A percentile compares a stretch with the other conserved stretches of the same genome.
These are phyloP conservation scores for Clavaria fumosa DNA, from an alignment of 768 basidiomycete genomes.

Conservation along the genomic window DNA sequence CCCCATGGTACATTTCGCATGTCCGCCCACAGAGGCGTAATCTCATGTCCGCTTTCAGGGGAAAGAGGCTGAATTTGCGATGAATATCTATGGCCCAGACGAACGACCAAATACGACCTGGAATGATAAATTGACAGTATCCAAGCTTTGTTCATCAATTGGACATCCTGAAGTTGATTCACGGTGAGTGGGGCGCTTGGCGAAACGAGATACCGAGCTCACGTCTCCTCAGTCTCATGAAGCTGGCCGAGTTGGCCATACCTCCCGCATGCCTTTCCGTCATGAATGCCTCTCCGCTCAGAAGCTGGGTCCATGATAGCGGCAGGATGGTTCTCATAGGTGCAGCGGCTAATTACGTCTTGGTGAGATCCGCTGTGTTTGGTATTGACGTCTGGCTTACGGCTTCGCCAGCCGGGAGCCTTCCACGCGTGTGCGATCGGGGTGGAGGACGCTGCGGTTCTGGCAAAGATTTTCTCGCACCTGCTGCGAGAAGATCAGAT, in stretches of 20 bases:
- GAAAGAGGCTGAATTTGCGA: conserved; percentile 16
- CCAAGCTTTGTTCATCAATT: no score
- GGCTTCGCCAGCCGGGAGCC: conserved; percentile 27
- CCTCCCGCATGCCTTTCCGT: conserved; percentile 24
- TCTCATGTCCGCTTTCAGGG: conserved; percentile 18
- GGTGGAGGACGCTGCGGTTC: conserved; percentile 47
- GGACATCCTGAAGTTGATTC: no score
- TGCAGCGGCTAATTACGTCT: conserved; percentile 19
- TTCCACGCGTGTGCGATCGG: conserved; percentile 34
- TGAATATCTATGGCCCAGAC: conserved; percentile 18
- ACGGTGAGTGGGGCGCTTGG: no score
- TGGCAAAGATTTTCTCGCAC: conserved; percentile 46
- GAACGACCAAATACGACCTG: conserved; percentile 18
- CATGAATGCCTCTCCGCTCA: conserved; percentile 24
- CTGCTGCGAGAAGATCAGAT: conserved; percentile 35
- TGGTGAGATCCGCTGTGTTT: background rate
- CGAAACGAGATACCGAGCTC: no score
- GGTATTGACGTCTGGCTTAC: background rate
- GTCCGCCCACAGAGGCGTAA: background rate
- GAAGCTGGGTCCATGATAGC: conserved; percentile 34
- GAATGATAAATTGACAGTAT: no score
- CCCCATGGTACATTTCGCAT: conserved; percentile 15
- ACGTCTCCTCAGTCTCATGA: conserved; percentile 20
- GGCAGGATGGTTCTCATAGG: conserved; percentile 36
- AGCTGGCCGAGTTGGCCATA: conserved; percentile 22